Conservation (phyloP, 2,329 filamentous ascomycete genomes). For the Stemphylium lycopersici region DNA sequence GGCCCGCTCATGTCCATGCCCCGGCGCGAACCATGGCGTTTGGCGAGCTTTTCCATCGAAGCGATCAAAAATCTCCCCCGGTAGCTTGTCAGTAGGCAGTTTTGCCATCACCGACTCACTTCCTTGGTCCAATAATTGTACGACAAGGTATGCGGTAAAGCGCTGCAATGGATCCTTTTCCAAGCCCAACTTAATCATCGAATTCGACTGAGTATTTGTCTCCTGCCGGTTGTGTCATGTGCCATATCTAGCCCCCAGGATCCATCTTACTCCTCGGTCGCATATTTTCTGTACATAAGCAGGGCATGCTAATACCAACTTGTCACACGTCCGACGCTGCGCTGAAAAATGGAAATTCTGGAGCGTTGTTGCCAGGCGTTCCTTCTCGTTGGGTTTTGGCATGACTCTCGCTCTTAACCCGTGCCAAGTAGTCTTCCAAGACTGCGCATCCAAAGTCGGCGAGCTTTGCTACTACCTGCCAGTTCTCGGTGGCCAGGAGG, state of each 20-base stretch:
- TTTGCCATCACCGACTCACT: not conserved
- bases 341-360: constrained; percentile 19
- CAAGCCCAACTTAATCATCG: constrained; percentile 7
- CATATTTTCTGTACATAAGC: constrained; percentile 13
- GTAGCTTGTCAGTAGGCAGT: constrained; percentile 5
- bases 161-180: not conserved
- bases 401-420: not conserved
- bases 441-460: constrained; percentile 25
- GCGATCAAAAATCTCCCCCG: constrained; percentile 1
- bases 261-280: constrained; percentile 7
- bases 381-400: not conserved
- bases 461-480: constrained; percentile 22
- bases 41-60: not conserved
- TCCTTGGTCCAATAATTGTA: not conserved
- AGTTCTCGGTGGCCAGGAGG: constrained; percentile 13
- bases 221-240: constrained; percentile 10
- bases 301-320: constrained; percentile 20
- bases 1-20: too few relatives aligned
- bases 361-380: constrained; percentile 21
- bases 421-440: constrained; percentile 9
- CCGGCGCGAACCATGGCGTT: not conserved
- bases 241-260: constrained; percentile 9
- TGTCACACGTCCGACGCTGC: constrained; percentile 26
- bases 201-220: constrained; percentile 16
- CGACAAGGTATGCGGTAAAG: not conserved